Base-by-base conservation (phyloP, 2,329 filamentous ascomycete species). In the Colletotrichum theobromicola region DNA sequence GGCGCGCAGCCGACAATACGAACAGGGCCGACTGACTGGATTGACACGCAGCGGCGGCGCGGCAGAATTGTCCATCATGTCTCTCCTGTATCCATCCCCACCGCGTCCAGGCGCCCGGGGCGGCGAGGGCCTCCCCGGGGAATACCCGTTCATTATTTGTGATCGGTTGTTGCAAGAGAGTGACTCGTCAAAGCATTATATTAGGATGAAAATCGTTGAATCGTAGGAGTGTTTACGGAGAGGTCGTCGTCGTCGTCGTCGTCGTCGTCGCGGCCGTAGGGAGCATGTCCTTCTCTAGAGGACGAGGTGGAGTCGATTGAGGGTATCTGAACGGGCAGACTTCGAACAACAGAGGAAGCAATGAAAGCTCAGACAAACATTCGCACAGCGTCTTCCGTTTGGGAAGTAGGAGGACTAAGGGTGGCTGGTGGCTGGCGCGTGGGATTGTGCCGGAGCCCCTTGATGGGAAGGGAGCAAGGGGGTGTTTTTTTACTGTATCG, bases 81-180 rank as follows among this genome's bases (percentile, higher is more conserved):
- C 90, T 64, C 85, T 85, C 64, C 87, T 87, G 81, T 93, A 94
- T 57, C 90, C 90, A 69, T 93, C 88, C 65, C 91, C 85, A 42
- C 32, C 87, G 50, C 86, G 85, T 66, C 79, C 81, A 67, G 83
- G 80, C 16, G 77, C 79, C 65, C 79, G 80, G 77, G 81, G 80
- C 26, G 81, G 80, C 46, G 82, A 80, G 62, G 81, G 76, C 75
- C 75, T 77, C 60, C 76, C 81, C 70, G 80, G 80, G 72, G 81
- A 79, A 78, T 84, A 84, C 69, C 81, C 82, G 77, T 85, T 87
- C 86, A 88, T 87, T 76, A 32, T 75, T 57, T 77, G 62, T 66
- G 65, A 57, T 72, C 58, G 64, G 24, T 67, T 26, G 62, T 57
- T 35, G 57, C 26, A 42, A 53, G 63, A 24, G 26, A 60, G 58